Percentiles rank a stretch among this genome's conserved stretches.
These are phyloP conservation scores for Ascochyta fabae DNA, from an alignment of 2,329 filamentous ascomycete genomes.

Conservation along the genomic window DNA sequence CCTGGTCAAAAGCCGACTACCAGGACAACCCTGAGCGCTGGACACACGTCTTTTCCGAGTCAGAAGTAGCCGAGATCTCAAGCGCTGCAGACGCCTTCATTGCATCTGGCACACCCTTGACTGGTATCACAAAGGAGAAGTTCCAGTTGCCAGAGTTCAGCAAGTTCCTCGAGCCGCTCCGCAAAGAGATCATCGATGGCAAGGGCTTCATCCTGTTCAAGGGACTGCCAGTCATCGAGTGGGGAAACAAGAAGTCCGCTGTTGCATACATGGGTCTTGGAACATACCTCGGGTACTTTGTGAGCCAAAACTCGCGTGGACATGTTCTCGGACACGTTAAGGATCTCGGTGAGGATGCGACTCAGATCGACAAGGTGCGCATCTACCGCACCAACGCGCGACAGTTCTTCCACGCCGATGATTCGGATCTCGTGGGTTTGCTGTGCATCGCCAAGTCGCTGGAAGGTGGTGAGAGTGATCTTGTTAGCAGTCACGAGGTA, in stretches of 20 bases:
- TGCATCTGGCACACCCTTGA: slow-evolving; percentile 68
- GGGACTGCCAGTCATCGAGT: slow-evolving; percentile 76
- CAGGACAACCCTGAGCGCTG: slow-evolving; percentile 69
- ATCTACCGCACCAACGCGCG: slow-evolving; percentile 88
- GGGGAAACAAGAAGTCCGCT: slow-evolving; percentile 80
- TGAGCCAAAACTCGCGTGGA: slow-evolving; percentile 83
- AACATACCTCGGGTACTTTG: slow-evolving; percentile 85
- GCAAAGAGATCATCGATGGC: slow-evolving; percentile 75
- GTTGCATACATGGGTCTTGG: slow-evolving; percentile 78
- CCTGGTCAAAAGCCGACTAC: slow-evolving; percentile 74
- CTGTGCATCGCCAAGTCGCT: slow-evolving; percentile 79
- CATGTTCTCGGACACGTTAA: slow-evolving; percentile 91
- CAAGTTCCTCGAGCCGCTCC: slow-evolving; percentile 61
- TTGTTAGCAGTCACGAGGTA: slow-evolving; percentile 78
- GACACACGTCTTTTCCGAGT: slow-evolving; percentile 71
- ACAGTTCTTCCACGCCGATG: slow-evolving; percentile 87
- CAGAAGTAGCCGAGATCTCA: slow-evolving; percentile 72
- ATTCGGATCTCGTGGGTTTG: slow-evolving; percentile 81
- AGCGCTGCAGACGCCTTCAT: slow-evolving; percentile 73
- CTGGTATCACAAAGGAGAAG: slow-evolving; percentile 71
- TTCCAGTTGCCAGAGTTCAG: slow-evolving; percentile 67
- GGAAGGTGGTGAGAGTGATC: slow-evolving; percentile 83
- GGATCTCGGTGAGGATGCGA: slow-evolving; percentile 81
- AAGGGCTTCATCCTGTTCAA: slow-evolving; percentile 93
- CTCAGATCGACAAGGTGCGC: slow-evolving; percentile 82